Base-by-base conservation (phyloP, 805 yeast species). In the Myxozyma lipomycoides region DNA sequence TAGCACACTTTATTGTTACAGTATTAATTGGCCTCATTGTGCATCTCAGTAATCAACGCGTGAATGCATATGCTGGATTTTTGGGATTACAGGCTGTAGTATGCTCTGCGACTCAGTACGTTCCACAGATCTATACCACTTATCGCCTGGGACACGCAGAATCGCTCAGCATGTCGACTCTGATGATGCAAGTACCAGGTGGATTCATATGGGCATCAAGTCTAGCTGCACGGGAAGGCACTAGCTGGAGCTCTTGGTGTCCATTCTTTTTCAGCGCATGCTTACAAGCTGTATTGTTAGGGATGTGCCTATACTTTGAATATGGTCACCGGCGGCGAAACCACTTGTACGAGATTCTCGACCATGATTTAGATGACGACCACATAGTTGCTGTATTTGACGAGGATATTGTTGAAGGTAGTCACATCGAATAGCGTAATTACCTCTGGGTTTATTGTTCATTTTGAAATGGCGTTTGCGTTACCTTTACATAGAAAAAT, bases 181-280 rank as follows among this genome's bases (percentile, higher is more conserved):
- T 87, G 91, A 69, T 81, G 39, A 76, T 88, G 56, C 96, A 87
- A 65, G 86, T 95, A 18, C 96, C 96, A 0, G 96, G 96, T 15
- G 95, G 95, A 17, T 83, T 77, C 56, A 49, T 86, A 1, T 87
- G 91, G 85, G 78, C 93, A 1, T 73, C 79, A n/a, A 79, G 86
- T 1, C 70, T 87, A 46, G 83, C 79, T 48, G 65, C 78, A 52
- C 79, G 89, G 42, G 84, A 84, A 39, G 93, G 87, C 5, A 78
- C 91, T 1, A 78, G 78, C 55, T 87, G 95, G 95, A 83, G 91
- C 59, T 79, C 89, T 10, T 87, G 95, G 95, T 63, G 86, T 36
- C 87, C 95, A 7, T 84, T 82, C 61, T 73, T 85, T 40, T 75
- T 82, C 1, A 89, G 95, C 0, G 90, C 91, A 0, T 54, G 68